Evolutionary conservation across 768 basidiomycete species (phyloP), one percentile per base, ranked within the genome.

Genomic region (Lentinula edodes): DNA sequence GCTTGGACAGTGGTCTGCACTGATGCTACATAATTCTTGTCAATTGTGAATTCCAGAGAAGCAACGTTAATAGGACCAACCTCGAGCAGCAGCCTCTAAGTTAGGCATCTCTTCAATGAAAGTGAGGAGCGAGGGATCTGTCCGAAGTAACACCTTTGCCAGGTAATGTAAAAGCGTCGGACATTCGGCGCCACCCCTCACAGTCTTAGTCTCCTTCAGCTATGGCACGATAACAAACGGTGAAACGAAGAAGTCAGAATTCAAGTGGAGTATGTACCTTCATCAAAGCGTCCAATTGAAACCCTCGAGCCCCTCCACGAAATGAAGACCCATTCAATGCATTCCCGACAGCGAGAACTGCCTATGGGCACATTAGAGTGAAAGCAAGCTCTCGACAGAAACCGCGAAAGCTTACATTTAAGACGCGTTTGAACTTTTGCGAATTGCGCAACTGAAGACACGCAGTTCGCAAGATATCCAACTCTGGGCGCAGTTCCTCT

Each of bases 161-260:
- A 96, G 71, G 69, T 93, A 96, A 71, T 96, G 95, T 12, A 97
- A 78, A n/a, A 98, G 76, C 0, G 93, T 96, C 0, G 94, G 93
- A 65, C 92, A 95, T 6, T 84, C 84, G 0, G 83, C 53, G 0
- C 83, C 82, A 0, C 82, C 83, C 61, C 83, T 87, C 0, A 82
- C 84, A 0, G 91, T 90, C 73, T 84, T 91, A 7, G 88, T 94
- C 66, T 95, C 93, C 68, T 85, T 88, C 74, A 94, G 73, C 94
- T 96, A 63, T 36, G 52, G 28, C 28, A 28, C 28, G 3, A 28
- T 28, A 12, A 38, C 3, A 16, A 38, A 7, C 39, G 41, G 20
- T 54, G 46, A 10, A 23, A 54, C 41, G 60, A 46, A 56, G 1
- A 61, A 28, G 63, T 38, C 23, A 36, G 52, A 23, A 46, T 32